A percentile compares a stretch with the other conserved stretches of the same genome.
Conservation (phyloP, 768 basidiomycete species). For the Leccinum boreale region DNA sequence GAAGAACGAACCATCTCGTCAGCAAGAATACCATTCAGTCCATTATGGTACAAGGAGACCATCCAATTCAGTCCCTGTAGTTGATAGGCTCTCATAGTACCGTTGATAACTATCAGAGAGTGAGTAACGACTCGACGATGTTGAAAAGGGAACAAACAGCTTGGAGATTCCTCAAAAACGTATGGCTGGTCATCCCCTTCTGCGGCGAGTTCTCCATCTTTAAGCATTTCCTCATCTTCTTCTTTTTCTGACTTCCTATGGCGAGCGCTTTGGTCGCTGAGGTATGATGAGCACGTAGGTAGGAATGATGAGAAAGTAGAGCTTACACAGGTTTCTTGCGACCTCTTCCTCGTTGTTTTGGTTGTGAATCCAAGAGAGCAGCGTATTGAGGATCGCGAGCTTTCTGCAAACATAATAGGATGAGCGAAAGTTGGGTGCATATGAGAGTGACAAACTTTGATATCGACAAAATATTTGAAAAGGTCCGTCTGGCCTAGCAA, state of each 20-base stretch:
- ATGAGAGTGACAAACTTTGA: constrained; percentile 59
- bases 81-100: constrained; percentile 91
- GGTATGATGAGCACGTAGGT: constrained; percentile 5
- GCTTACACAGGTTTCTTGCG: constrained; percentile 78
- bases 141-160: constrained; percentile 50
- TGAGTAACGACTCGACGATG: neutral
- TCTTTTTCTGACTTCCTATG: constrained; percentile 98
- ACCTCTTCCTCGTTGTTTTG: constrained; percentile 79
- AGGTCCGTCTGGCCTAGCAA: constrained; percentile 97
- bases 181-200: constrained; percentile 87
- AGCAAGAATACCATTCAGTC: constrained; percentile 93
- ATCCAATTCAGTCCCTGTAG: constrained; percentile 97
- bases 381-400: constrained; percentile 93
- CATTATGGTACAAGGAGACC: constrained; percentile 94
- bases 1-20: constrained; percentile 79
- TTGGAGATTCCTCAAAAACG: constrained; percentile 92
- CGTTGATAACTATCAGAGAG: constrained; percentile 67
- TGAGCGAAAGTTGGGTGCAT: neutral
- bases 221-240: constrained; percentile 93
- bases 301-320: neutral
- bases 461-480: constrained; percentile 97
- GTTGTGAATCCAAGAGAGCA: constrained; percentile 81
- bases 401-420: constrained; percentile 43
- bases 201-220: constrained; percentile 76
- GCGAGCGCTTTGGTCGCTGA: constrained; percentile 71